These are phyloP conservation scores for Yamadazyma paraphyllophila DNA, from an alignment of 805 yeast genomes.

Conservation along the genomic window DNA sequence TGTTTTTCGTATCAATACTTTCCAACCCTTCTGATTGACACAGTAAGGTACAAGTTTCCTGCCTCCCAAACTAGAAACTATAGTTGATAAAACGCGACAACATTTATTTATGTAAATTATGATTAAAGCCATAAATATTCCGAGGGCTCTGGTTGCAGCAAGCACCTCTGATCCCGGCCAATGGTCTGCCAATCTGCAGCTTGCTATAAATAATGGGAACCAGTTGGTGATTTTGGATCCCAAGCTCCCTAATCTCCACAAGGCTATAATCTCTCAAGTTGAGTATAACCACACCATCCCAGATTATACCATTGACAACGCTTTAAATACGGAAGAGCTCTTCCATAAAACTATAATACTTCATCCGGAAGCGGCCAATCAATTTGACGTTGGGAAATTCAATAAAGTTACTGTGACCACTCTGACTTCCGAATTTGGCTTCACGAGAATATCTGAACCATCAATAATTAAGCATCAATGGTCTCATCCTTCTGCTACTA, in stretches of 20 bases:
- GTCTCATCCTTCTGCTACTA: slow-evolving; percentile 24
- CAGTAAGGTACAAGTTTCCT: no score
- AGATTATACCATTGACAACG: slow-evolving; percentile 6
- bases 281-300: neutral
- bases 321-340: slow-evolving; percentile 24
- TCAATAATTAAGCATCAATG: slow-evolving; percentile 34
- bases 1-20: no score
- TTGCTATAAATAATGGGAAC: slow-evolving; percentile 34
- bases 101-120: slow-evolving; percentile 1
- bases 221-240: slow-evolving; percentile 39
- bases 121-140: slow-evolving; percentile 12
- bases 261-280: slow-evolving; percentile 18
- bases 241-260: slow-evolving; percentile 32
- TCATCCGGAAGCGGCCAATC: slow-evolving; percentile 25
- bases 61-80: no score
- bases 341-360: slow-evolving; percentile 26
- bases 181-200: slow-evolving; percentile 34
- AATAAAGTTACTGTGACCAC: slow-evolving; percentile 23
- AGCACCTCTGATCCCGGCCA: slow-evolving; percentile 26
- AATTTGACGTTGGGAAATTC: slow-evolving; percentile 30
- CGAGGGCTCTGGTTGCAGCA: slow-evolving; percentile 9
- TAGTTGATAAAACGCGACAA: no score
- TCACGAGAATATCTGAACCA: slow-evolving; percentile 32
- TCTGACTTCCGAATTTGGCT: slow-evolving; percentile 26
- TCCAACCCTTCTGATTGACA: no score